Evolutionary conservation across 495 filamentous ascomycete genomes (phyloP).

Genomic region (Aspergillus cristatus): DNA sequence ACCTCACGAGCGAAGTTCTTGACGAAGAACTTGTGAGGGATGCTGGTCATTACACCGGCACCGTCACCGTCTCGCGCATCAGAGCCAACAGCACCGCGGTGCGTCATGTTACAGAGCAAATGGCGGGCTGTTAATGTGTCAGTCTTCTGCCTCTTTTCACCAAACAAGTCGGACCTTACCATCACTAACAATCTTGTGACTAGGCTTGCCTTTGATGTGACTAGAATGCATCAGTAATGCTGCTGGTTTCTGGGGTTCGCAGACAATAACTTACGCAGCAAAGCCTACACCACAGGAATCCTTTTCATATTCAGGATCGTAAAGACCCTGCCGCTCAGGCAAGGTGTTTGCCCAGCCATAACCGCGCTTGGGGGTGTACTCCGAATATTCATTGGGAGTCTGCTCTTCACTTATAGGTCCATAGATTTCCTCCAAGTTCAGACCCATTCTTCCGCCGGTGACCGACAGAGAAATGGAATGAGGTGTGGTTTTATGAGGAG

Average conservation of each 20-base stretch:
- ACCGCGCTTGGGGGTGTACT: conserved; percentile 82
- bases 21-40: conserved; percentile 96
- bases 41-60: conserved; percentile 98
- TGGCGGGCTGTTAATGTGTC: conserved; percentile 57
- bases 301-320: conserved; percentile 93
- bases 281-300: conserved; percentile 99
- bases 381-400: conserved; percentile 55
- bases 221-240: too few species aligned
- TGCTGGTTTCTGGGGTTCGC: background rate
- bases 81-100: conserved; percentile 94
- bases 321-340: conserved; percentile 95
- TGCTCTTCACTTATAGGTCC: conserved; percentile 53
- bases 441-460: conserved; percentile 56
- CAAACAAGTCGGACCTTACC: conserved; percentile 46
- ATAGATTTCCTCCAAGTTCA: conserved; percentile 56
- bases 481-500: conserved; percentile 9
- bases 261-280: conserved; percentile 93
- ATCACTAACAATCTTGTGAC: conserved; percentile 99
- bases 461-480: conserved; percentile 37
- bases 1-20: conserved; percentile 95
- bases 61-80: conserved; percentile 97
- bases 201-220: conserved; percentile 94
- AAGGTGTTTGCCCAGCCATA: conserved; percentile 91
- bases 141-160: conserved; percentile 2
- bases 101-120: conserved; percentile 99